Base-by-base conservation (phyloP, 1,284 basidiomycete genomes). In the Pyrrhoderma noxium region DNA sequence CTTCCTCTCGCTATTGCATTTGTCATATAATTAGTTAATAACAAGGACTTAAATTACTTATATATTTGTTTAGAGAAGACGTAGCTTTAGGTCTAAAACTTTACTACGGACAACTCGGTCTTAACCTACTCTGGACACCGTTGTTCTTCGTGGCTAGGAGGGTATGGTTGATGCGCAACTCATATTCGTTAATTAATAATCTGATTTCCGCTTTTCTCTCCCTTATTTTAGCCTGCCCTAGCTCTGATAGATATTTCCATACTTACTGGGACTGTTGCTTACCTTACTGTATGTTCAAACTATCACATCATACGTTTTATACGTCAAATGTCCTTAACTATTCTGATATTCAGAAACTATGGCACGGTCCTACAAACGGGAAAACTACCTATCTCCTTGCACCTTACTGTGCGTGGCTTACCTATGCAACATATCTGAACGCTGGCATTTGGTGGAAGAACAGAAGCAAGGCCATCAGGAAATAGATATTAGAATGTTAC, bases 91-190 rank as follows among this genome's bases (percentile, higher is more conserved):
- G 79, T 2, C 65, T 89, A 37, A 69, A 70, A 31, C 67, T 89
- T 40, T 89, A 90, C 69, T 90, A 83, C 66, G 70, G 69, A 3
- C 85, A 89, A 62, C 70, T 89, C 36, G 80, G 69, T 0, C 65
- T 89, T 41, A 89, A 89, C 68, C 67, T 79, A 49, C 57, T 75
- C 23, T 90, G 86, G 86, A 78, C 77, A 18, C 83, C 86, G 3
- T 64, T 89, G 36, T 88, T 87, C 73, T 89, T 89, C 59, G 76
- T 75, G 13, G 62, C 70, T 36, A 74, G 74, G 57, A 63, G 70
- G 66, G 79, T 71, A 54, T 27, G 65, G 8, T 2, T 31, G 11
- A 31, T 5, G 27, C 27, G 7, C 27, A n/a, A 11, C 21, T 16
- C 27, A n/a, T n/a, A 4, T 5, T 19, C 18, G 18, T 34, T 35